These are phyloP conservation scores for Oryza australiensis DNA, from an alignment of 176 grass and related monocot species.

Conservation along the genomic window DNA sequence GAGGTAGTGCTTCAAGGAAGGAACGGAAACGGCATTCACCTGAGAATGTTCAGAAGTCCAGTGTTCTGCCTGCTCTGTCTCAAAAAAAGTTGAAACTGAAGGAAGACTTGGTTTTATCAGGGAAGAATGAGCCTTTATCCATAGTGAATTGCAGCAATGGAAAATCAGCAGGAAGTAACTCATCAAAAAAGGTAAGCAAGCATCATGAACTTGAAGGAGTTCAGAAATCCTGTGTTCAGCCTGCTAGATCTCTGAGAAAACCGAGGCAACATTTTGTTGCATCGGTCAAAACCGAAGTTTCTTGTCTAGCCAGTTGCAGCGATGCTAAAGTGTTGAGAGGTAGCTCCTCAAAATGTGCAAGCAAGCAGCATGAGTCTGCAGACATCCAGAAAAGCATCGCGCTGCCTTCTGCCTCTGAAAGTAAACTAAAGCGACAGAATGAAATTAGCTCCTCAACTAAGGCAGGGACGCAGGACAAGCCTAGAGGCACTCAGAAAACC, in stretches of 20 bases:
- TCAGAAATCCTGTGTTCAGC: constrained; percentile 5
- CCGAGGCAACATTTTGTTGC: neutral
- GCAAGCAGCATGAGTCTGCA: neutral
- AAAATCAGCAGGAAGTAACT: neutral
- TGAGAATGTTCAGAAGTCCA: neutral
- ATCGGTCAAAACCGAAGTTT: constrained; percentile 3
- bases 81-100: constrained; percentile 11
- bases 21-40: constrained; percentile 10
- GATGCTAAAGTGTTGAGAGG: constrained; percentile 7
- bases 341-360: constrained; percentile 11
- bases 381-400: neutral
- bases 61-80: neutral
- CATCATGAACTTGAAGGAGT: neutral
- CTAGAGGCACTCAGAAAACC: neutral
- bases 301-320: neutral
- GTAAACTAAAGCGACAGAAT: neutral
- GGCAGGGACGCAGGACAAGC: neutral
- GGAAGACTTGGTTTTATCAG: constrained; percentile 14
- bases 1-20: constrained; percentile 31
- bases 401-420: neutral
- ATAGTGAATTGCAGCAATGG: neutral
- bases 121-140: constrained; percentile 16
- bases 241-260: constrained; percentile 1
- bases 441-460: constrained; percentile 18
- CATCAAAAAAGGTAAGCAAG: neutral